These are phyloP conservation scores for Sechiopsis laciniata DNA, from an alignment of 306 rosid species.

Conservation along the genomic window DNA sequence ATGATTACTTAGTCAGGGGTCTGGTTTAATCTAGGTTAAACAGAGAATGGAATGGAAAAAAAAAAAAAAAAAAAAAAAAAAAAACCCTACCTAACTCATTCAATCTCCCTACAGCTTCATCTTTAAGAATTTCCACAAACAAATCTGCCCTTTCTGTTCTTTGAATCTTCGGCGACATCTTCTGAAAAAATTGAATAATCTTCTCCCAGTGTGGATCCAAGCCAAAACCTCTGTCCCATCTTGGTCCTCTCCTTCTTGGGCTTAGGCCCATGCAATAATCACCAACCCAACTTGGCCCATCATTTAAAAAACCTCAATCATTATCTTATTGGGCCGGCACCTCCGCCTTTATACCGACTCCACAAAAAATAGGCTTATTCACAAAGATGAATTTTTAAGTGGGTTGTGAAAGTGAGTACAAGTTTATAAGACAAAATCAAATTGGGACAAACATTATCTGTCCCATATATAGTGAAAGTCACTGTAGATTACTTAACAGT, in stretches of 20 bases:
- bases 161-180: constrained; percentile 46
- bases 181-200: constrained; percentile 36
- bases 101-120: no score
- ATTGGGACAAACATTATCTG: neutral
- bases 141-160: constrained; percentile 39
- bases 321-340: neutral
- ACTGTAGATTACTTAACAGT: neutral
- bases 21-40: no score
- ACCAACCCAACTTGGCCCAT: neutral
- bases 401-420: no score
- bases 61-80: no score
- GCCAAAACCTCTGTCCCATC: no score
- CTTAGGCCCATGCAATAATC: neutral
- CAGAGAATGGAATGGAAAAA: no score
- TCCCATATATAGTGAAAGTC: neutral
- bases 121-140: constrained; percentile 58
- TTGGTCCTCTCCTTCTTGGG: neutral
- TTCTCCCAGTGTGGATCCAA: no score
- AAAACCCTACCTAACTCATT: no score
- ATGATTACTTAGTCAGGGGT: no score
- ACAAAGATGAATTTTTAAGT: no score
- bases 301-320: no score
- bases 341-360: neutral
- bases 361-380: neutral
- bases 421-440: neutral